Evolutionary conservation across 495 filamentous ascomycete genomes (phyloP), one percentile per base, ranked within the genome.

Genomic region (Penicillium nucicola): DNA sequence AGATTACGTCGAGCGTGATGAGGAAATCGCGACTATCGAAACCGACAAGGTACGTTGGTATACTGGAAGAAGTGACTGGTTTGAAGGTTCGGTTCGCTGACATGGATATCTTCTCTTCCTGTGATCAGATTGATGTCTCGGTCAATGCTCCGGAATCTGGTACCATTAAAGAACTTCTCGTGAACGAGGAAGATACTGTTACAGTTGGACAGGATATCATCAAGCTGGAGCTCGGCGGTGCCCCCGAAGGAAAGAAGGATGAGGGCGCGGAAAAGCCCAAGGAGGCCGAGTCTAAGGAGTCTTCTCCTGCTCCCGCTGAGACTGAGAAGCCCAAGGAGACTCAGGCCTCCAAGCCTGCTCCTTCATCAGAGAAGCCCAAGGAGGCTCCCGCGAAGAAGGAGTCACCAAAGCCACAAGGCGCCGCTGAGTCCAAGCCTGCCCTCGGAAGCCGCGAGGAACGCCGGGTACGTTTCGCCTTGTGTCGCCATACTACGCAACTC

Each of bases 11-110:
- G 89, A 93, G 74, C 85, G 86, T 62, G 95, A 97, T 62, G 95
- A 99, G 70, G 95, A 97, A 68, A 93, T 99, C 64, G 95, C 93
- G 23, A 96, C 95, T 30, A 99, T 99, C 65, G 93, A 99, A 72
- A 99, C 93, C n/a, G 95, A 99, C 79, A 99, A 99, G 88, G 92
- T 91, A 77, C 53, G 38, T 31, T 12, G 7, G 14, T 30, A 43
- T 8, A 7, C 17, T 18, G 22, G 19, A 4, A 11, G 10, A 51
- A 17, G 25, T 39, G 42, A 19, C 18, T 22, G 25, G 25, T 0
- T 33, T 52, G 37, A 30, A 17, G 39, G 15, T 22, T 46, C 7
- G 39, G 15, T 22, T 46, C 7, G 44, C 48, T 53, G 28, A 56
- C 40, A 3, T 38, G 19, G 20, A 44, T 40, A 11, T 23, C 25